Evolutionary conservation across 352 stramenopile genomes (phyloP), one percentile per base, ranked within the genome.

Genomic region (Phytopythium kandeliae): DNA sequence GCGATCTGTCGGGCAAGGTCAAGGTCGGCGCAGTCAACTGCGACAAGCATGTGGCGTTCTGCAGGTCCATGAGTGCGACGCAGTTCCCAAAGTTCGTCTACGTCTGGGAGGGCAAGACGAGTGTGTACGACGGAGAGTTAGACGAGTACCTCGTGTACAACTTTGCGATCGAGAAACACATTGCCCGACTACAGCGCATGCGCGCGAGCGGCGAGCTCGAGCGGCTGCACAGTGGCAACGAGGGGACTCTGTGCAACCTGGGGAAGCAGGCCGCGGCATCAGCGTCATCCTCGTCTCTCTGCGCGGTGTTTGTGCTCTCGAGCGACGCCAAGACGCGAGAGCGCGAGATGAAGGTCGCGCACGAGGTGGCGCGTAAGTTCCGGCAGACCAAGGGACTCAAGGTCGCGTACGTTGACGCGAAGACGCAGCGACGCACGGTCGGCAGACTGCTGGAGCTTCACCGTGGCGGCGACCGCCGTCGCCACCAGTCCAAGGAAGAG

Each of bases 81-180:
- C 56, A 47, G 11, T 74, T 65, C 24, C 82, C 82, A 16, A 63
- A 55, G n/a, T 93, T 89, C 46, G 67, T 63, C 22, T 89, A 93
- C 55, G 58, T 91, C 12, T 89, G 73, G 73, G 54, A 87, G 52
- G 75, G 71, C 36, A 58, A 86, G 48, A 56, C 59, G 9, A 67
- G 44, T 25, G 54, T 60, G 38, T 89, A 71, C 46, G 66, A 87
- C 2, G 82, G 81, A n/a, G 71, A 83, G 4, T 31, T 89, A 48
- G 79, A 89, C 55, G 82, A 93, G 58, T 91, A 88, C 51, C 49
- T 63, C 17, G 76, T 93, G 43, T 91, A 90, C 60, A 90, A 89
- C 35, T 93, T 93, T 65, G 82, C 82, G 1, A 75, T 91, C 51
- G 78, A 91, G 47, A 86, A 87, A 40, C 79, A 93, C 60, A 84